phyloP scores from a whole-genome alignment of 345 rosid genomes.

The Linum tenue region DNA sequence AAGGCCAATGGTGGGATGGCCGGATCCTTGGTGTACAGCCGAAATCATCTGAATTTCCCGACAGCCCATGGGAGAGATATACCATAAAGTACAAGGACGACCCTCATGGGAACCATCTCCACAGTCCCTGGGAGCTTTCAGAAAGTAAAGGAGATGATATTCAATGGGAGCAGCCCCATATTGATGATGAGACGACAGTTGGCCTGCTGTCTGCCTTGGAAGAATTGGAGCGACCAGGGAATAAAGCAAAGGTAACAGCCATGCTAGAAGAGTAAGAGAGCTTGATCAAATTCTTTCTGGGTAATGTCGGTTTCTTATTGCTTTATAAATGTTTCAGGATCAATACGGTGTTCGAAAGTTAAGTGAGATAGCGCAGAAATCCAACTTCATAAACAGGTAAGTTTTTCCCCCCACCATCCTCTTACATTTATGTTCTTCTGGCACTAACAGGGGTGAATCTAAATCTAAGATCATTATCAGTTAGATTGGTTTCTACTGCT shows the following conservation, averaged over 20 bases:
- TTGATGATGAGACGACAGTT: slow-evolving; percentile 45
- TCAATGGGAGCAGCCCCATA: slow-evolving; percentile 61
- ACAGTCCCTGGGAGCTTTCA: slow-evolving; percentile 99
- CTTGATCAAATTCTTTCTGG: not conserved
- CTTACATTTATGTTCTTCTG: not conserved
- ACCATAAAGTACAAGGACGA: slow-evolving; percentile 66
- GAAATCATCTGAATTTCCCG: slow-evolving; percentile 64
- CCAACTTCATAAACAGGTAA: slow-evolving; percentile 81
- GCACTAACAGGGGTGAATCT: not conserved
- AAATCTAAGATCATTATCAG: not conserved
- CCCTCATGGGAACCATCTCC: slow-evolving; percentile 60
- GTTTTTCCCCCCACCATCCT: not conserved
- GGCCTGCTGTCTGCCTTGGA: slow-evolving; percentile 46
- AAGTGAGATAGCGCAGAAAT: slow-evolving; percentile 58
- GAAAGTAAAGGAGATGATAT: slow-evolving; percentile 35
- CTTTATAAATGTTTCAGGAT: slow-evolving; percentile 49
- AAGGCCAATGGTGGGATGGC: slow-evolving; percentile 97
- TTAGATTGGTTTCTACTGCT: not conserved
- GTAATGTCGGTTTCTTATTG: not conserved
- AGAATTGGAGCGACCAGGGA: slow-evolving; percentile 55
- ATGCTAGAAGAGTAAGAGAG: not conserved
- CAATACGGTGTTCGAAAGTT: slow-evolving; percentile 64
- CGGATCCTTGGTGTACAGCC: slow-evolving; percentile 61
- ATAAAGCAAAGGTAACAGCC: slow-evolving; percentile 42
- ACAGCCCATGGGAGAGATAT: slow-evolving; percentile 97